Evolutionary conservation across 2,329 filamentous ascomycete genomes (phyloP), one percentile per base, ranked within the genome.

Genomic region (Pestalotiopsis sp.): DNA sequence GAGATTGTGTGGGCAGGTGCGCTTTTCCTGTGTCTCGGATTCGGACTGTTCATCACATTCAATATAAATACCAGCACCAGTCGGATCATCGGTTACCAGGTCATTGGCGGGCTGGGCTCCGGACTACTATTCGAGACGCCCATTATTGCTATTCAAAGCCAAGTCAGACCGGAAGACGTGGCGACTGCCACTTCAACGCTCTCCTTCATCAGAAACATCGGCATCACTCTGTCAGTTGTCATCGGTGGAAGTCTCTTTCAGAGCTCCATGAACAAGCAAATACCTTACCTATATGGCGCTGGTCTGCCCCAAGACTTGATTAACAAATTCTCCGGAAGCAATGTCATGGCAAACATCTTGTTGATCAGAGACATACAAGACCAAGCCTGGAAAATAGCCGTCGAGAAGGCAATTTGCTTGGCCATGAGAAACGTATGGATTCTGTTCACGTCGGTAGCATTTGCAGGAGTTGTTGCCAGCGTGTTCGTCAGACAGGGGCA

Each of bases 121-220:
- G 45, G 45, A n/a, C 49, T 66, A 6, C 49, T 66, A 7, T 66
- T 66, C 25, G 45, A 66, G 31, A 57, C 64, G 13, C 64, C 64
- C 17, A 59, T 59, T 9, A 66, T 66, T 59, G 64, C 64, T 38
- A 66, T 66, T 20, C 64, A 66, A 27, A 66, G 52, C 27, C 45
- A 57, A 27, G 64, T 66, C 23, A 23, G 49, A 9, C 64, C 20
- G 3, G 52, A 57, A n/a, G 20, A 38, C 3, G 38, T 41, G 12
- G 64, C 64, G 13, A 66, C 64, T 57, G 64, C 64, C 20, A 66
- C 64, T 9, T 57, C 64, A 4, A 66, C 64, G 4, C 31, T 66
- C 45, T 38, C 9, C 13, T 66, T 66, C 2, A 58, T 66, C 49
- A 40, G 64, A 38, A 66, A 66, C 17, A 25, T 66, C 6, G 64